These are phyloP conservation scores for Ganoderma sp. DNA, from an alignment of 1,284 basidiomycete genomes.

Conservation along the genomic window DNA sequence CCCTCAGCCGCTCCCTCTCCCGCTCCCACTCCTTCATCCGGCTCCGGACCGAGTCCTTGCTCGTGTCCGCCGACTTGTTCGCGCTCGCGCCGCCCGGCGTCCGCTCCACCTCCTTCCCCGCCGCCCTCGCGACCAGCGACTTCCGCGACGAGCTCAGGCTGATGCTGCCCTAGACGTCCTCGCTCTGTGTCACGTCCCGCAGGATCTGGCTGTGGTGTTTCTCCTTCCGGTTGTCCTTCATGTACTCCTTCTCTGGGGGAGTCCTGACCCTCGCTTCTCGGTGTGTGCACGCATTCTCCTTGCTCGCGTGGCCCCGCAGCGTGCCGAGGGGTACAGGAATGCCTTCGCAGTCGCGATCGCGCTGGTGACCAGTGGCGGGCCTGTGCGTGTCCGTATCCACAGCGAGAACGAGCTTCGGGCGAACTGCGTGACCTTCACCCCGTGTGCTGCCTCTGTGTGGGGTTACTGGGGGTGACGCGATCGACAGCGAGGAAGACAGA, in stretches of 20 bases:
- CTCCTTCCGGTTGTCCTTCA: conserved; percentile 24
- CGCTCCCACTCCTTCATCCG: conserved; percentile 64
- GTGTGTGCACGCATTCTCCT: conserved; percentile 29
- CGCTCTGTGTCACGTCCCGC: conserved; percentile 35
- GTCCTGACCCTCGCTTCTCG: not conserved
- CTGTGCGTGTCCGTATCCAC: conserved; percentile 64
- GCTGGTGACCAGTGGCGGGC: conserved; percentile 40
- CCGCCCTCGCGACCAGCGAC: conserved; percentile 6
- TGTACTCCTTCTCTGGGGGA: not conserved
- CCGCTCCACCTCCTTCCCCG: conserved; percentile 22
- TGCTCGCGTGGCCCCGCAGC: conserved; percentile 22
- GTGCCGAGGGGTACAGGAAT: conserved; percentile 28
- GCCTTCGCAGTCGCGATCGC: conserved; percentile 36
- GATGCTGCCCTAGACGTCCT: conserved; percentile 18
- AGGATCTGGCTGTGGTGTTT: conserved; percentile 32
- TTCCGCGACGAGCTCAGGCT: conserved; percentile 4
- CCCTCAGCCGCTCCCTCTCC: conserved; percentile 58
- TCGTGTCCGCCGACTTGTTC: conserved; percentile 36
- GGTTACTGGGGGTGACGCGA: conserved; percentile 45
- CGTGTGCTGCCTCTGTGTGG: conserved; percentile 51
- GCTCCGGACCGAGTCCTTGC: conserved; percentile 51
- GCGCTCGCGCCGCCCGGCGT: conserved; percentile 15
- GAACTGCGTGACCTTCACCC: conserved; percentile 43
- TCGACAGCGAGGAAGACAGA: conserved; percentile 40
- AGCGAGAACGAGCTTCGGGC: conserved; percentile 52